Evolutionary conservation across 768 basidiomycete genomes (phyloP), one percentile per base, ranked within the genome.

Genomic region (Lactarius psammicola): DNA sequence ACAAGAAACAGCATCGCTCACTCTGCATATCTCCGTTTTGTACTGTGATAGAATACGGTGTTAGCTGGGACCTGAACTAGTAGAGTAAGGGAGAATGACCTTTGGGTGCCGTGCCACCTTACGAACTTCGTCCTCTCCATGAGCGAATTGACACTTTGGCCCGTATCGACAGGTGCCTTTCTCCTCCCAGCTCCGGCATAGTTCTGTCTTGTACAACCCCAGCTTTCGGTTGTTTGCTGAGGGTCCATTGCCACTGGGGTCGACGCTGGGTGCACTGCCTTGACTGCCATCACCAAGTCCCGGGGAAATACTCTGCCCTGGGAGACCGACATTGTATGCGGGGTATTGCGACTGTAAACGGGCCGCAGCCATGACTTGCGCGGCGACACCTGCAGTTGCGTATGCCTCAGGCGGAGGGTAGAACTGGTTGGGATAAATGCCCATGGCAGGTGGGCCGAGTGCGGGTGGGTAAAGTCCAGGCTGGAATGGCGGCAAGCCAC

Each of bases 1-100:
- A 56, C 13, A 56, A 63, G 65, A 54, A 56, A 20, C n/a, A 8
- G 53, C 44, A 18, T 28, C 7, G 77, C 86, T 69, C 72, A 93
- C 91, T 79, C 92, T 86, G 75, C 93, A 95, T 69, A 95, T 93
- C 76, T 95, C 93, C 11, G 94, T 95, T 78, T 95, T 95, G 78
- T 95, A 95, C 92, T 91, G 72, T 23, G 59, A 63, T 61, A 63
- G 63, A 68, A 38, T 38, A 69, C 33, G 40, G 17, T 36, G 23
- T 66, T 34, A 69, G 54, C 15, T 23, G 23, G 30, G 34, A 8
- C 55, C 1, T 30, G 20, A n/a, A 44, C 36, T 7, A 15, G 46
- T 36, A 57, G 18, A 36, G 54, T 33, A 7, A 40, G 36, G 49
- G 46, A 66, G 30, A 70, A 81, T 68, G 72, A 92, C 92, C 85